Conservation (phyloP, 225 moss, liverwort and hornwort genomes). For the Ulota crispa region DNA sequence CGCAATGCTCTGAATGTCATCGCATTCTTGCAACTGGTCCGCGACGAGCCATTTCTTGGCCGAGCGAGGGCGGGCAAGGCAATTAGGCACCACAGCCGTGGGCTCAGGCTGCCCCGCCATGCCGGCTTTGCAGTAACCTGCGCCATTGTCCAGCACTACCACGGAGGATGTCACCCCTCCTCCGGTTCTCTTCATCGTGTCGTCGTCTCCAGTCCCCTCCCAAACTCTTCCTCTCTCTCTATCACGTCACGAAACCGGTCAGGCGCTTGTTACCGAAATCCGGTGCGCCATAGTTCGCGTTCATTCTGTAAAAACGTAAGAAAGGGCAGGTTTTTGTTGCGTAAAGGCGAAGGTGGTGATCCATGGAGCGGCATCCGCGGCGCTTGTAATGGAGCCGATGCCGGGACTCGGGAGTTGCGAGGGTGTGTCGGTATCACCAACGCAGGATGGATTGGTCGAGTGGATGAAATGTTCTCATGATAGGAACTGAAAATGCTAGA, state of each 20-base stretch:
- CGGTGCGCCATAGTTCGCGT: not conserved
- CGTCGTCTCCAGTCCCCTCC: constrained; percentile 14
- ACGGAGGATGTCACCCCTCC: constrained; percentile 58
- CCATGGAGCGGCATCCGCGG: not conserved
- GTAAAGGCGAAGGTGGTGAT: not conserved
- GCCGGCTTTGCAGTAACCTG: constrained; percentile 90
- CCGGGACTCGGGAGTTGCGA: not conserved
- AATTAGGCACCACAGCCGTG: constrained; percentile 75
- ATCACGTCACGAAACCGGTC: constrained; percentile 15
- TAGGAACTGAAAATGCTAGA: too few relatives aligned
- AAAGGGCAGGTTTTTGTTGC: not conserved
- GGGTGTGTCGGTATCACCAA: not conserved
- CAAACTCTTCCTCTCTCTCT: too few relatives aligned
- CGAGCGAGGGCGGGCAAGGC: constrained; percentile 70
- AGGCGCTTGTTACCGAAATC: not conserved
- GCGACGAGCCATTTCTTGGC: constrained; percentile 78
- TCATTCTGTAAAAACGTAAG: not conserved
- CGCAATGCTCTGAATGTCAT: constrained; percentile 82
- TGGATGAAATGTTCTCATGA: too few relatives aligned
- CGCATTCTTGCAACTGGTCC: constrained; percentile 73
- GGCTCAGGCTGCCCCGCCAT: constrained; percentile 74
- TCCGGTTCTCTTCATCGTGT: constrained; percentile 44
- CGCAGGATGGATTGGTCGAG: not conserved
- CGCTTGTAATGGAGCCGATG: not conserved
- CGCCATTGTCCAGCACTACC: constrained; percentile 95